These are phyloP conservation scores for Trametes gibbosa DNA, from an alignment of 768 basidiomycete genomes.

Conservation along the genomic window DNA sequence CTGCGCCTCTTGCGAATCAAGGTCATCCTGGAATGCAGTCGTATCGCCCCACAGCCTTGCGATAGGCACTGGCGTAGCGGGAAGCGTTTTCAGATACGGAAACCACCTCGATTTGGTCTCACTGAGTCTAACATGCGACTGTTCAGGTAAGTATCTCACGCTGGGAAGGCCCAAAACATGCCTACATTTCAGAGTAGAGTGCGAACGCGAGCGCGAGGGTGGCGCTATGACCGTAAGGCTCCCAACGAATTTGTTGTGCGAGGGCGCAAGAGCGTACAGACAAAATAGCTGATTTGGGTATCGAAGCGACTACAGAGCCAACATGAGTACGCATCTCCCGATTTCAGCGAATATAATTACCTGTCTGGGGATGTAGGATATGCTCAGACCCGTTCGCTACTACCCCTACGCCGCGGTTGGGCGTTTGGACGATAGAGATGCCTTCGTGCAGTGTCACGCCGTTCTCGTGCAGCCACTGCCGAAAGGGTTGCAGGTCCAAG, in stretches of 20 bases:
- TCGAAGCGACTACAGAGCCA: conserved; percentile 52
- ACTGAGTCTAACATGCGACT: conserved; percentile 39
- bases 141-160: background rate
- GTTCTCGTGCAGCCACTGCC: background rate
- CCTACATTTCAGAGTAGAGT: conserved; percentile 65
- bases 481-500: background rate
- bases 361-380: background rate
- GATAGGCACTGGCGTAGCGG: conserved; percentile 49
- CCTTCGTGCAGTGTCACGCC: background rate
- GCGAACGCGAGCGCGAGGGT: conserved; percentile 62
- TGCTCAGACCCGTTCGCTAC: background rate
- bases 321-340: background rate
- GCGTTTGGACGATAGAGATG: background rate
- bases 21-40: conserved; percentile 15
- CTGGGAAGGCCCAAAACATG: conserved; percentile 12
- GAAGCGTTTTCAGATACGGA: conserved; percentile 65
- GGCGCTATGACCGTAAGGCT: conserved; percentile 55
- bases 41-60: conserved; percentile 58
- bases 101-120: conserved; percentile 55
- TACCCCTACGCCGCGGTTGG: background rate
- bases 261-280: conserved; percentile 55
- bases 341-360: background rate
- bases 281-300: conserved; percentile 60
- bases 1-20: conserved; percentile 32
- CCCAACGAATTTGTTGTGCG: conserved; percentile 35